phyloP scores from a whole-genome alignment of 2,329 filamentous ascomycete species.

The Zasmidium citrigriseum region DNA sequence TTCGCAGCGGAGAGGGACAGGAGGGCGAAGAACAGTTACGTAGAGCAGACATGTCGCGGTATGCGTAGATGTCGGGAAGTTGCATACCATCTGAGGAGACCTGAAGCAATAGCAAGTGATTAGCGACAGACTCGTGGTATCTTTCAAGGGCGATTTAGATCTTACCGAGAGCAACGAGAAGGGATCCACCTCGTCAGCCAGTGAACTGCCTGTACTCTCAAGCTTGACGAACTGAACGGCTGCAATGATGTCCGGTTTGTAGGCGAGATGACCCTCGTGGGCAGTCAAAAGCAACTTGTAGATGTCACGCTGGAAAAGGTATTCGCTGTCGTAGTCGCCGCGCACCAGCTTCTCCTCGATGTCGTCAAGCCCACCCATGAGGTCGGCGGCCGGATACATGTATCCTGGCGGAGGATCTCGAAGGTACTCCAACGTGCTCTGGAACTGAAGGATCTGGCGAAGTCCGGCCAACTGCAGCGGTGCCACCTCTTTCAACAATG shows the following conservation, averaged over 20 bases:
- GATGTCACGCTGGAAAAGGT: conserved; percentile 43
- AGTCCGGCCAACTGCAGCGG: background rate
- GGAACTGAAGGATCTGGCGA: conserved; percentile 36
- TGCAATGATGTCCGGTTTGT: conserved; percentile 38
- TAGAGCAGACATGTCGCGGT: conserved; percentile 32
- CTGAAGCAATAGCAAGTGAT: conserved; percentile 16
- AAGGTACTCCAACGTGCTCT: conserved; percentile 41
- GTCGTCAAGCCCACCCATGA: conserved; percentile 38
- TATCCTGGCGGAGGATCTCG: conserved; percentile 37
- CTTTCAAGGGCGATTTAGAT: conserved; percentile 33
- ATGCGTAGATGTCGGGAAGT: conserved; percentile 38
- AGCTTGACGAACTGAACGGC: too few species aligned
- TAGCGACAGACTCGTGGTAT: conserved; percentile 18
- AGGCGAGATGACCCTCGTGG: conserved; percentile 44
- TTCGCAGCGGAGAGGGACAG: conserved; percentile 38
- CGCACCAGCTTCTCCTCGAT: conserved; percentile 36
- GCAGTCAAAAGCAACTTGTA: conserved; percentile 38
- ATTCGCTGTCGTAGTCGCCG: conserved; percentile 39
- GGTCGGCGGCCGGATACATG: conserved; percentile 39
- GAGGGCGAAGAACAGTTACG: too few species aligned
- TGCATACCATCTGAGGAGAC: conserved; percentile 38
- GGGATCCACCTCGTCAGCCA: background rate
- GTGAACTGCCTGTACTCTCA: conserved; percentile 34
- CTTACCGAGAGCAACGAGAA: conserved; percentile 21
- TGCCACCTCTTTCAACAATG: background rate